Conservation (phyloP, 2,329 filamentous ascomycete genomes). For the Cryphonectria japonica region DNA sequence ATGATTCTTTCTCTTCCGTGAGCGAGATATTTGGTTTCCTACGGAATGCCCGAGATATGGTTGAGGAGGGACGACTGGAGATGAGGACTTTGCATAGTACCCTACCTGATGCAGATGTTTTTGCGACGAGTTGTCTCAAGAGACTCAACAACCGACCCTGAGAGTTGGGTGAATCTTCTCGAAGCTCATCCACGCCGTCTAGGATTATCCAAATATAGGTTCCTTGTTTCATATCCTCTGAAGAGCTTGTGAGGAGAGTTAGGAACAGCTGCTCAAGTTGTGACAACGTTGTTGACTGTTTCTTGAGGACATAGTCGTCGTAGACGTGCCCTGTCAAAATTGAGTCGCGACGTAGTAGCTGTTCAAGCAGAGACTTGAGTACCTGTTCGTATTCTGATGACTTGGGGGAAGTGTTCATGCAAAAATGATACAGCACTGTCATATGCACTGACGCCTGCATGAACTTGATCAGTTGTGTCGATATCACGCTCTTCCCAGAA, state of each 20-base stretch:
- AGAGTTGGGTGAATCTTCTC: constrained; percentile 31
- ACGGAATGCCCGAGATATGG: constrained; percentile 22
- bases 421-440: constrained; percentile 40
- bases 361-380: constrained; percentile 38
- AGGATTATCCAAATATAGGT: constrained; percentile 36
- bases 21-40: constrained; percentile 34
- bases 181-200: constrained; percentile 35
- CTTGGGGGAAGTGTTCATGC: constrained; percentile 37
- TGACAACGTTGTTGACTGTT: constrained; percentile 28
- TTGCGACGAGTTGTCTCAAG: constrained; percentile 29
- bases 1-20: constrained; percentile 32
- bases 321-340: constrained; percentile 37
- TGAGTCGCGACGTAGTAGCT: constrained; percentile 35
- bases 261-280: constrained; percentile 35
- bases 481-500: constrained; percentile 43
- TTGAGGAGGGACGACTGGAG: constrained; percentile 32
- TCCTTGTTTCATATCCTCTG: constrained; percentile 14
- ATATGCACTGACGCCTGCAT: constrained; percentile 24
- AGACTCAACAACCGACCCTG: constrained; percentile 28
- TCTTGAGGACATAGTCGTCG: constrained; percentile 32
- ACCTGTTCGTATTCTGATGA: constrained; percentile 41
- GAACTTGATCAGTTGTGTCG: constrained; percentile 38
- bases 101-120: constrained; percentile 12
- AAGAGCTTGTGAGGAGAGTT: constrained; percentile 25
- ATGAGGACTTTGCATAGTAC: constrained; percentile 36